These are phyloP conservation scores for Colletotrichum somersetense DNA, from an alignment of 2,329 filamentous ascomycete species.

Conservation along the genomic window DNA sequence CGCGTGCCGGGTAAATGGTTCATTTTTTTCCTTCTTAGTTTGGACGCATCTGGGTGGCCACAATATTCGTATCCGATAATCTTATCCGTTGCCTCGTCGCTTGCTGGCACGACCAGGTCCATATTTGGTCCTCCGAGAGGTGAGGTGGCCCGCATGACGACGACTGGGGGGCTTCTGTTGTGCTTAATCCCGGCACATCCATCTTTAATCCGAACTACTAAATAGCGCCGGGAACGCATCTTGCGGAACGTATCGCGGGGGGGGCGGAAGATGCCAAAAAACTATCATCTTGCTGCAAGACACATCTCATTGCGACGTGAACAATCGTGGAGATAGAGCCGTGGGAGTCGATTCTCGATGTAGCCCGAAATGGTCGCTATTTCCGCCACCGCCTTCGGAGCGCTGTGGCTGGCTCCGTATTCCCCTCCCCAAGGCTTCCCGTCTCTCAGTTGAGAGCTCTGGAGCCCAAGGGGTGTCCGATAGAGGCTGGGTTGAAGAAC, in stretches of 20 bases:
- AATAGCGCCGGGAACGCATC: constrained; percentile 26
- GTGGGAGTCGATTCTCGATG: neutral
- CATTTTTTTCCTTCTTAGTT: neutral
- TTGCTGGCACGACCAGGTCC: constrained; percentile 2
- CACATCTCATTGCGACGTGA: neutral
- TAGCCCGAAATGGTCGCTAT: neutral
- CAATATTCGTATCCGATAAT: constrained; percentile 11
- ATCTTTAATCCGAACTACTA: constrained; percentile 30
- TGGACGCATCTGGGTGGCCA: neutral
- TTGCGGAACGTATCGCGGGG: constrained; percentile 14
- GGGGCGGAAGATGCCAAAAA: neutral
- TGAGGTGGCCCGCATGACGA: constrained; percentile 21
- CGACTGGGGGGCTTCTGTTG: neutral
- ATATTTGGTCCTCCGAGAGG: constrained; percentile 20
- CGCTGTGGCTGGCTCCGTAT: constrained; percentile 7
- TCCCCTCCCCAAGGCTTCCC: neutral
- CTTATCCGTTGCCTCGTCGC: constrained; percentile 17
- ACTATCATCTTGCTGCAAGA: constrained; percentile 11
- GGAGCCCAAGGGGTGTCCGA: neutral
- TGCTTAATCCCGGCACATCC: constrained; percentile 22
- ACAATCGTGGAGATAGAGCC: neutral
- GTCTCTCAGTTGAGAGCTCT: neutral
- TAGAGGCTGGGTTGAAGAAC: neutral
- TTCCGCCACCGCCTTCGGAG: neutral
- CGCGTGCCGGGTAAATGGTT: neutral